These are phyloP conservation scores for Pichia sp. DNA, from an alignment of 1,139 yeast species.

Conservation along the genomic window DNA sequence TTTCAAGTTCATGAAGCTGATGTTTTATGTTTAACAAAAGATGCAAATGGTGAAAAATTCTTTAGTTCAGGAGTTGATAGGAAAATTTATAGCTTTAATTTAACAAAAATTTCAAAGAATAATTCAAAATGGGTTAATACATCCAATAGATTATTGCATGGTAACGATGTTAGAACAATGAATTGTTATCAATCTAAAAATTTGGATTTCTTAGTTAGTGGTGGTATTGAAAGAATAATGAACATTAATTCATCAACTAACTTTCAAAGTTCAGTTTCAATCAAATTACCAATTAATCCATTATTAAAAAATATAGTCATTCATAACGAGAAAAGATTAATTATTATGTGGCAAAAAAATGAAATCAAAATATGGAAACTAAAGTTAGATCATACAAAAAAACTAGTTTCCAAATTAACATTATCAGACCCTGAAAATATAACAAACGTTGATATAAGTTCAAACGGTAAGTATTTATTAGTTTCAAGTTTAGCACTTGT, in stretches of 20 bases:
- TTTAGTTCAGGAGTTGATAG: conserved; percentile 94
- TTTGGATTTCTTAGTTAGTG: conserved; percentile 67
- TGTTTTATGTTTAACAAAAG: conserved; percentile 68
- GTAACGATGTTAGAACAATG: conserved; percentile 85
- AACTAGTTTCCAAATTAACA: conserved; percentile 58
- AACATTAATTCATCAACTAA: conserved; percentile 62
- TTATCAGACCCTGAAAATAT: conserved; percentile 79
- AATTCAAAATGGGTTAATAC: conserved; percentile 69
- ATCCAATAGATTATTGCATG: conserved; percentile 72
- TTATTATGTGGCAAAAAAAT: conserved; percentile 80
- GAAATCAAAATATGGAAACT: conserved; percentile 75
- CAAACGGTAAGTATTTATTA: conserved; percentile 58
- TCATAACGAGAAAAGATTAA: conserved; percentile 42
- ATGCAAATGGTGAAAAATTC: conserved; percentile 53
- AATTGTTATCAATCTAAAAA: conserved; percentile 63
- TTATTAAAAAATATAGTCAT: conserved; percentile 53
- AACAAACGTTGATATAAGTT: conserved; percentile 60
- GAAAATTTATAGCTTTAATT: conserved; percentile 69
- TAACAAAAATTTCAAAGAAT: conserved; percentile 26
- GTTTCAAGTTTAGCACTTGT: conserved; percentile 68
- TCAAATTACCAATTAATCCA: conserved; percentile 63
- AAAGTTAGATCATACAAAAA: conserved; percentile 26
- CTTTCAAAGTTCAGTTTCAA: conserved; percentile 70
- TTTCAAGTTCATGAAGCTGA: conserved; percentile 89
- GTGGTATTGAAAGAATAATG: conserved; percentile 82